phyloP scores from a whole-genome alignment of 352 stramenopile species.

The Paralagenidium karlingii region DNA sequence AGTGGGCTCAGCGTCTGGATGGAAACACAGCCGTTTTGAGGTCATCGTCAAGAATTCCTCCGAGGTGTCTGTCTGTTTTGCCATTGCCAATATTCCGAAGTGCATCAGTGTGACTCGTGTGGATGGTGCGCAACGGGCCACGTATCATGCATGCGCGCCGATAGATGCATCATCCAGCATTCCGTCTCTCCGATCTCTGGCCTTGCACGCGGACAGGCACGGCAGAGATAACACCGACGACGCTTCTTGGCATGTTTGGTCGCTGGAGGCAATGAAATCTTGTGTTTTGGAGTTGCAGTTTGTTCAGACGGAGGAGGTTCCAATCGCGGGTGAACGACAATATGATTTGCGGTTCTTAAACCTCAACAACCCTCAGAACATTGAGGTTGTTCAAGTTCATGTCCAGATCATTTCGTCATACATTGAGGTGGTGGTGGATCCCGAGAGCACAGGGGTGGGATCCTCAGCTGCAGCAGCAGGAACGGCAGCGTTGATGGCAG shows the following conservation, averaged over 20 bases:
- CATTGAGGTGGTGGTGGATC: constrained; percentile 62
- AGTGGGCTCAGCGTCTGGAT: constrained; percentile 67
- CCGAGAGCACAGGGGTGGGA: constrained; percentile 43
- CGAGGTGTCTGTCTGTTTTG: constrained; percentile 44
- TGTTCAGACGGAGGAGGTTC: constrained; percentile 46
- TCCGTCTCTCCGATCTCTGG: constrained; percentile 28
- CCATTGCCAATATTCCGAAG: constrained; percentile 34
- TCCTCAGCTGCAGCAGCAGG: no score
- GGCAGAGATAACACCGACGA: constrained; percentile 1
- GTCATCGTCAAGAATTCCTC: constrained; percentile 55
- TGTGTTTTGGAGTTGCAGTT: constrained; percentile 65
- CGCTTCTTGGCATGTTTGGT: constrained; percentile 23
- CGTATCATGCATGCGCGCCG: no score
- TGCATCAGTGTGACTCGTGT: constrained; percentile 37
- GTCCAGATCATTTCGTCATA: constrained; percentile 81
- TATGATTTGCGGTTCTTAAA: constrained; percentile 46
- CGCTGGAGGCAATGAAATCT: constrained; percentile 19
- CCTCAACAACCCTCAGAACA: constrained; percentile 67
- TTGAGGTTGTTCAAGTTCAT: constrained; percentile 39
- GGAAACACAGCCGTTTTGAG: constrained; percentile 56
- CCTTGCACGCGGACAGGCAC: constrained; percentile 19
- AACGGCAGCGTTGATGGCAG: constrained; percentile 9
- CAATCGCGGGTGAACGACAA: no score
- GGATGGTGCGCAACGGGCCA: constrained; percentile 16
- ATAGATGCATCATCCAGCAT: no score